Percentiles rank a stretch among this genome's conserved stretches.
Conservation (phyloP, 805 yeast species). For the Wickerhamomyces queroliae region DNA sequence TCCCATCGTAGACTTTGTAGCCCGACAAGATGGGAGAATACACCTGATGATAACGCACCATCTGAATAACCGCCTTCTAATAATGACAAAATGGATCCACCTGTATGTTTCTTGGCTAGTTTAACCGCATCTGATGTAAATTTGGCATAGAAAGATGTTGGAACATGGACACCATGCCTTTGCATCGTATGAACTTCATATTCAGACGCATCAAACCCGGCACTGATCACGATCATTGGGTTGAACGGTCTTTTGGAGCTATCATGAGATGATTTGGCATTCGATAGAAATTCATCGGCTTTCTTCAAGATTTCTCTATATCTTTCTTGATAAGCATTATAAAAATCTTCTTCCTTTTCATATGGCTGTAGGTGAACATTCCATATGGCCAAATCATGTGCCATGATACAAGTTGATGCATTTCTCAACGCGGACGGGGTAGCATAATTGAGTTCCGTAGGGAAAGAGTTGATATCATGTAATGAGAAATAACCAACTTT, state of each 20-base stretch:
- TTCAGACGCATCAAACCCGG: conserved; percentile 87
- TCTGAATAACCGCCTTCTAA: conserved; percentile 87
- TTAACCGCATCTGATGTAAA: conserved; percentile 71
- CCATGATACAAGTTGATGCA: conserved; percentile 73
- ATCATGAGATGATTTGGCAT: conserved; percentile 39
- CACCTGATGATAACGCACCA: conserved; percentile 73
- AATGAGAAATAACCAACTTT: conserved; percentile 77
- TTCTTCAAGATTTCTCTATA: conserved; percentile 58
- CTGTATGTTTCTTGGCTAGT: conserved; percentile 55
- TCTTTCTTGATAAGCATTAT: conserved; percentile 49
- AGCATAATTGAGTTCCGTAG: conserved; percentile 76
- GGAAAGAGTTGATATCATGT: conserved; percentile 83
- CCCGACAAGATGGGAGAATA: conserved; percentile 74
- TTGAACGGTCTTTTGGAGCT: conserved; percentile 35
- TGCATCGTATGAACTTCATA: conserved; percentile 82
- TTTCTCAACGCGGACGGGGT: conserved; percentile 63
- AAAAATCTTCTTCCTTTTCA: conserved; percentile 57
- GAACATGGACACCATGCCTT: conserved; percentile 75
- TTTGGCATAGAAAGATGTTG: conserved; percentile 68
- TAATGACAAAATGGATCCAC: conserved; percentile 60
- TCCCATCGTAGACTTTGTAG: conserved; percentile 55
- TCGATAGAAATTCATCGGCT: conserved; percentile 59
- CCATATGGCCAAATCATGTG: conserved; percentile 78
- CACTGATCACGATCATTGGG: conserved; percentile 65
- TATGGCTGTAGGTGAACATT: conserved; percentile 74